A percentile compares a stretch with the other conserved stretches of the same genome.
Evolutionary conservation across 2,329 filamentous ascomycete genomes (phyloP).

Genomic region (Pseudogymnoascus sp.): DNA sequence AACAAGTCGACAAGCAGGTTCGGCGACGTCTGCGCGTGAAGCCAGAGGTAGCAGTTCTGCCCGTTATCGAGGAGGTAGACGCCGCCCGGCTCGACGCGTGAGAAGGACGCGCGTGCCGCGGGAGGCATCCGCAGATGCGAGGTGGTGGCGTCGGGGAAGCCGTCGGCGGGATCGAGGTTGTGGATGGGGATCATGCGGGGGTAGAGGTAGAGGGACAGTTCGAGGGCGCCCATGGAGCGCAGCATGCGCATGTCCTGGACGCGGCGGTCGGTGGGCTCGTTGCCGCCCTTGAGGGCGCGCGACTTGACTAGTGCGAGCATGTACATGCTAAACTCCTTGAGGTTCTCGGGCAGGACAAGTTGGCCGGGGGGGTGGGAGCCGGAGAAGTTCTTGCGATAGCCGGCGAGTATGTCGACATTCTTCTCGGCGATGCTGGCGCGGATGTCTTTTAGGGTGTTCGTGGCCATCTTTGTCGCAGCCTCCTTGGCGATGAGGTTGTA

Average conservation of each 20-base stretch:
- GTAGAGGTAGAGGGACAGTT: constrained; percentile 88
- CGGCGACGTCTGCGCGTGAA: constrained; percentile 85
- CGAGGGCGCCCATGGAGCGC: constrained; percentile 75
- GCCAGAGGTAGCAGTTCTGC: constrained; percentile 84
- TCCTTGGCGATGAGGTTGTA: constrained; percentile 86
- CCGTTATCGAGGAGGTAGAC: constrained; percentile 95
- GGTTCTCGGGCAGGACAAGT: constrained; percentile 86
- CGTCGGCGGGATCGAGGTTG: constrained; percentile 78
- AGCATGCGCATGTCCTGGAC: constrained; percentile 89
- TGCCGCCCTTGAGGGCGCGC: constrained; percentile 86
- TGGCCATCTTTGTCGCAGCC: constrained; percentile 74
- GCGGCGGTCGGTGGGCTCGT: constrained; percentile 82
- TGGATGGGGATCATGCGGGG: constrained; percentile 89
- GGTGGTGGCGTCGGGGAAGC: constrained; percentile 80
- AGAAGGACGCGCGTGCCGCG: constrained; percentile 73
- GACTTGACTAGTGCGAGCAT: constrained; percentile 85
- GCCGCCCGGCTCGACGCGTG: constrained; percentile 82
- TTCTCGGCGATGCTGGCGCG: constrained; percentile 79
- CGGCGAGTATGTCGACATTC: constrained; percentile 84
- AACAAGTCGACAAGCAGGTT: constrained; percentile 89
- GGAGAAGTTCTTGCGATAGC: constrained; percentile 88
- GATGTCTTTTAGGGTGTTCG: constrained; percentile 75
- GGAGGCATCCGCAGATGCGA: constrained; percentile 82
- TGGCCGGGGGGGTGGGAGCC: constrained; percentile 81
- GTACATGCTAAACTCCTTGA: constrained; percentile 97